Evolutionary conservation across 2,329 filamentous ascomycete species (phyloP).

Genomic region (Byssoonygena ceratinophila): DNA sequence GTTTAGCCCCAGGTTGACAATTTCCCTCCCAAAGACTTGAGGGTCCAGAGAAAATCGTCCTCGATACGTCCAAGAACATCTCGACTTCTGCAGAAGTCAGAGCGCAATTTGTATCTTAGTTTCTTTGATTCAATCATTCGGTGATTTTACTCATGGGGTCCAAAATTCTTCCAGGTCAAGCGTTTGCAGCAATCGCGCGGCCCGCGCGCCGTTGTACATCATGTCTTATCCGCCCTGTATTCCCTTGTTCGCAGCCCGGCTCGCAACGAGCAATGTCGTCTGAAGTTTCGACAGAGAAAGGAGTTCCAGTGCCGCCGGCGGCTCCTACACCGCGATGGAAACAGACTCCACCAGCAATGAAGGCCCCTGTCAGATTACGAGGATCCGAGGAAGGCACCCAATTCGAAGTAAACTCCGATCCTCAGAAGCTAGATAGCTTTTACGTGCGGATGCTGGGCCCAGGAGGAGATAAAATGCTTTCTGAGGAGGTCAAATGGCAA

Average conservation of each 20-base stretch:
- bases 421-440: constrained; percentile 61
- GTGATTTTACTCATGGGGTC: constrained; percentile 12
- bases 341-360: constrained; percentile 58
- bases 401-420: constrained; percentile 65
- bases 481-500: constrained; percentile 92
- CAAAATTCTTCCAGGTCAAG: constrained; percentile 14
- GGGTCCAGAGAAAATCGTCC: neutral
- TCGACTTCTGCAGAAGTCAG: neutral
- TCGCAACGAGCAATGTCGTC: constrained; percentile 23
- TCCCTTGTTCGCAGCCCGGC: constrained; percentile 21
- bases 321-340: constrained; percentile 53
- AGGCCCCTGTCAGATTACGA: constrained; percentile 49
- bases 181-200: constrained; percentile 16
- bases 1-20: neutral
- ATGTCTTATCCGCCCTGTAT: constrained; percentile 18
- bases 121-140: too few species aligned
- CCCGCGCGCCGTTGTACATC: constrained; percentile 20
- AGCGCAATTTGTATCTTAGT: neutral
- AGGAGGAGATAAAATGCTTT: constrained; percentile 61
- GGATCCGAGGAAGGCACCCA: constrained; percentile 27
- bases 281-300: constrained; percentile 19
- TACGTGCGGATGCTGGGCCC: constrained; percentile 67
- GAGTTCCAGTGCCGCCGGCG: constrained; percentile 22
- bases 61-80: neutral
- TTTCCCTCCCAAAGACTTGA: neutral